Evolutionary conservation across 345 rosid species (phyloP).

Genomic region (Populus tremula): DNA sequence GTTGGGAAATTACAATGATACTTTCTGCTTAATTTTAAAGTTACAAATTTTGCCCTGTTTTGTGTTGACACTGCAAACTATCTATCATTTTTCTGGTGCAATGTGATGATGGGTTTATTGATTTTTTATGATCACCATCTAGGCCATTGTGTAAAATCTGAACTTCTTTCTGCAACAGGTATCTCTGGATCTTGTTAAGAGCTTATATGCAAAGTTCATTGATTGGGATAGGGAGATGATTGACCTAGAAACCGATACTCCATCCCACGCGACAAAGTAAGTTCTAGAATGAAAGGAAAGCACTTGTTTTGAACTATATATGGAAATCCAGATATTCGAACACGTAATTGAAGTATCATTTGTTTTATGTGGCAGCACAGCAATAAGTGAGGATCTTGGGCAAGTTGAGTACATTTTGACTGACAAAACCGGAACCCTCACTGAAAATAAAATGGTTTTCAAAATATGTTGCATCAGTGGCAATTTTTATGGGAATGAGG

Average conservation of each 20-base stretch:
- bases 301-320: neutral
- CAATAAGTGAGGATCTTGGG: conserved; percentile 99
- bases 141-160: too few species aligned
- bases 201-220: conserved; percentile 91
- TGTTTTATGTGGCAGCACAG: conserved; percentile 87
- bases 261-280: conserved; percentile 93
- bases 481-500: conserved; percentile 76
- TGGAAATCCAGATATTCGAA: neutral
- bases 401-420: conserved; percentile 99
- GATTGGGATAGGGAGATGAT: conserved; percentile 89
- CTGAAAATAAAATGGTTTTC: conserved; percentile 94
- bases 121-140: neutral
- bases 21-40: neutral
- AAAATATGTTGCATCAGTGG: conserved; percentile 92
- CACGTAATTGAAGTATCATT: conserved; percentile 21
- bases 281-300: conserved; percentile 25
- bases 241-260: conserved; percentile 73
- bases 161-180: conserved; percentile 47
- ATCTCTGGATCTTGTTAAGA: conserved; percentile 91
- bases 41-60: neutral
- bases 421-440: conserved; percentile 96
- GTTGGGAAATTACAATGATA: neutral
- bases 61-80: neutral
- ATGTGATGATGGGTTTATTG: neutral
- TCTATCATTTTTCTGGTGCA: neutral